Conservation (phyloP, 192 early-diverging fungal genomes). For the Backusella morwellensis region DNA sequence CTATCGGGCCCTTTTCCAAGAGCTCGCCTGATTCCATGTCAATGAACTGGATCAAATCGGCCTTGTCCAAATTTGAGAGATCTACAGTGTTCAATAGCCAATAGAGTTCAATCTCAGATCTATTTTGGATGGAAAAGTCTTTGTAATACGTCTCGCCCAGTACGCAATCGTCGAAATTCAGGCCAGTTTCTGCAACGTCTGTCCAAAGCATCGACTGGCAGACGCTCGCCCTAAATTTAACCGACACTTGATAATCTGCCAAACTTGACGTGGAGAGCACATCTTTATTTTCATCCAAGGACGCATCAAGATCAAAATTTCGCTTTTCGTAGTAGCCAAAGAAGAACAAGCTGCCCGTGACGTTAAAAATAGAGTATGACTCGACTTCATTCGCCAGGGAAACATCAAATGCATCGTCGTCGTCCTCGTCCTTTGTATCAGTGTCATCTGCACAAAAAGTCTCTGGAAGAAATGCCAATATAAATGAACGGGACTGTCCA, state of each 20-base stretch:
- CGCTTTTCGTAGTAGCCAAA: conserved; percentile 59
- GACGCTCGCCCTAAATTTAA: conserved; percentile 81
- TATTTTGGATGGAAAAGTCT: conserved; percentile 86
- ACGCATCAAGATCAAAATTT: background rate
- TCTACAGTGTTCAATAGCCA: conserved; percentile 81
- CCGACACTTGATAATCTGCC: conserved; percentile 55
- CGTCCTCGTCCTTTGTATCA: conserved; percentile 21
- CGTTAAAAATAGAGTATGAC: conserved; percentile 65
- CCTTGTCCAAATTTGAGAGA: conserved; percentile 51
- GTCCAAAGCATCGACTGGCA: conserved; percentile 91
- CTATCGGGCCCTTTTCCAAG: conserved; percentile 54
- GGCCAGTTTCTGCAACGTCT: conserved; percentile 88
- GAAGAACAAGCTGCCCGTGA: conserved; percentile 84
- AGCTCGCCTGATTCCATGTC: conserved; percentile 68
- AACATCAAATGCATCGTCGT: conserved; percentile 28
- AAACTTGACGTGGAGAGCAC: conserved; percentile 15
- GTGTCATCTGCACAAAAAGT: conserved; percentile 34
- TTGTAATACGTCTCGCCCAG: conserved; percentile 86
- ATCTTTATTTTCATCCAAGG: conserved; percentile 5
- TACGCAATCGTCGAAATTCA: conserved; percentile 94
- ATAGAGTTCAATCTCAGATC: conserved; percentile 87
- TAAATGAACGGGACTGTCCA: conserved; percentile 65
- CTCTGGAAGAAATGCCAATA: conserved; percentile 79
- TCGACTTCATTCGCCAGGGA: conserved; percentile 55
- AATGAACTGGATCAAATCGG: conserved; percentile 67